Base-by-base conservation (phyloP, 2,329 filamentous ascomycete genomes). In the Microsporum audouinii region DNA sequence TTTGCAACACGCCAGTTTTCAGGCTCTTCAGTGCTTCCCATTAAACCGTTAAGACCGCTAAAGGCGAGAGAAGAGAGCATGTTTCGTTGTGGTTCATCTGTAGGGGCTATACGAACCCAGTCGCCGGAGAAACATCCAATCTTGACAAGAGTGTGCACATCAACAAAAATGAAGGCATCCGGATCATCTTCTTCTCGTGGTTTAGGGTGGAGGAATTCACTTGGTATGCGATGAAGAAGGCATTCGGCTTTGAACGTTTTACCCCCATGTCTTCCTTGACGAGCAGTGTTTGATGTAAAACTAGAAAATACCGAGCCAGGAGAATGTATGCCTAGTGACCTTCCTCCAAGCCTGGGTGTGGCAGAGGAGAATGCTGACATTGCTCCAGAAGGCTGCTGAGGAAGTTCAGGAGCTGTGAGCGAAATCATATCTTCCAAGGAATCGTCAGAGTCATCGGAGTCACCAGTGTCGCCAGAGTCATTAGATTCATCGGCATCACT, bases 61-160 rank as follows among this genome's bases (percentile, higher is more conserved):
- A 88, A 58, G 82, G 88, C 66, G 84, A 83, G 17, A 80, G 88
- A 71, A 84, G 87, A 14, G 79, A 76, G 27, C 82, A 87, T 62
- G 38, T 76, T 76, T n/a, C 71, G 59, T 61, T 74, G 72, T 1
- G 89, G 88, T 70, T 91, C 89, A 65, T 88, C 82, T 0, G 88
- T 82, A 4, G 84, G 81, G 74, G 96, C 90, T 8, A 96, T 79
- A 27, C 88, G 86, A 8, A 96, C 90, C 94, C 94, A 99, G 70
- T 99, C 94, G 34, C 94, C 94, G 0, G 92, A 97, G 71, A 99
- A 99, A 73, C 92, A 97, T 14, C 92, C 91, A 60, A 99, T 87
- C 67, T 91, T 91, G 12, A 89, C 87, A 23, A 99, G 76, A 0
- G 89, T 89, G 61, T 84, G 86, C 5, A 95, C 87, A 68, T 96